phyloP scores from a whole-genome alignment of 164 flowering plant genomes.

The Vitis rupestris region DNA sequence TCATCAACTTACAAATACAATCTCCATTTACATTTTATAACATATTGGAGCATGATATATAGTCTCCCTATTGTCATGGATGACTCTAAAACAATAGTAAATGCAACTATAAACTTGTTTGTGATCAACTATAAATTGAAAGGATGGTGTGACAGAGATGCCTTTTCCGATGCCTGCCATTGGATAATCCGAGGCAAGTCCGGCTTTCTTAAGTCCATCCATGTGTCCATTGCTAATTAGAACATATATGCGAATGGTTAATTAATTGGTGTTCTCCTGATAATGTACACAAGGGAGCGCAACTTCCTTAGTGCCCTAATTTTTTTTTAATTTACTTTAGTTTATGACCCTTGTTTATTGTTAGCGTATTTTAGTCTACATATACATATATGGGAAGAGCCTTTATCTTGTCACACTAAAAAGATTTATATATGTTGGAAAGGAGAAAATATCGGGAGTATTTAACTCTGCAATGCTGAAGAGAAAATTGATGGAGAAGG shows the following conservation, averaged over 20 bases:
- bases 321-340: background rate
- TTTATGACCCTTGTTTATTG: background rate
- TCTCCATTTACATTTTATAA: slow-evolving; percentile 1
- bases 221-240: background rate
- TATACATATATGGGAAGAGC: no score
- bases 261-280: background rate
- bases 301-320: background rate
- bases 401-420: no score
- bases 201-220: background rate
- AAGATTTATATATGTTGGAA: no score
- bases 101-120: background rate
- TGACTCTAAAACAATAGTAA: slow-evolving; percentile 6
- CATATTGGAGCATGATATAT: background rate
- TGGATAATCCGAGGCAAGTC: background rate
- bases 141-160: background rate
- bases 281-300: background rate
- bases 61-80: slow-evolving; percentile 17
- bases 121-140: background rate
- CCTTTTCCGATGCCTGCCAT: background rate
- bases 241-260: background rate
- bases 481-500: no score
- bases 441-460: no score
- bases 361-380: background rate
- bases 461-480: no score
- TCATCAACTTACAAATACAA: background rate